Base-by-base conservation (phyloP, 495 filamentous ascomycete species). In the Monascus purpureus region DNA sequence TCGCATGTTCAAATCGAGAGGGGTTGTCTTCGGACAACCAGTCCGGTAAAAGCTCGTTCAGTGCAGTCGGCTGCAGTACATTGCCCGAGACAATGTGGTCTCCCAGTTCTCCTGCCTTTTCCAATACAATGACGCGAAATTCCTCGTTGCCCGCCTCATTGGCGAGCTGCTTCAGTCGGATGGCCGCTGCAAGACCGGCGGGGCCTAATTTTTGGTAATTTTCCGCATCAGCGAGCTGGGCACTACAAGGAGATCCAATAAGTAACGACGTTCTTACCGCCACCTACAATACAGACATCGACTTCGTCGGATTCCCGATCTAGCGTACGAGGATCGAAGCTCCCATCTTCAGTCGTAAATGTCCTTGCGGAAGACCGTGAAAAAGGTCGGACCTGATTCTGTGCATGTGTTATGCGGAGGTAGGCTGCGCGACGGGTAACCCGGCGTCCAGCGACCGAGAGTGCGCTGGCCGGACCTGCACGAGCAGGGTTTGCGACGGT, bases 31-130 rank as follows among this genome's bases (percentile, higher is more conserved):
- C 77, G 28, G 74, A 71, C 20, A 90, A 72, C 90, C 90, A 99
- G 58, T 94, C 82, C 12, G 90, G 90, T 13, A 99, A 61, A 12
- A 97, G 71, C 50, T 96, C 87, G 40, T 92, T 75, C 42, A 99
- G 62, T 0, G 87, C 82, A 6, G 73, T 77, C 1, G 90, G 92
- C 52, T 97, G 75, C 38, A 96, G 79, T 26, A 99, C 90, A 41
- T 93, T 93, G 26, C 90, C 90, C 15, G 88, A 95, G 9, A 99
- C 65, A 38, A 94, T 93, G 52, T 99, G 90, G 14, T 85, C 87
- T 19, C 90, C 90, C 31, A 99, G 57, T 54, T 96, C 90, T 22
- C 86, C 84, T 9, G 92, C 85, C 60, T 99, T 99, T 46, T 99
- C 90, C 35, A 99, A 67, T 16, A 97, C 52, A 27, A 96, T 60